A percentile compares a stretch with the other conserved stretches of the same genome.
Evolutionary conservation across 768 basidiomycete species (phyloP).

Genomic region (Auriscalpium microsporum): DNA sequence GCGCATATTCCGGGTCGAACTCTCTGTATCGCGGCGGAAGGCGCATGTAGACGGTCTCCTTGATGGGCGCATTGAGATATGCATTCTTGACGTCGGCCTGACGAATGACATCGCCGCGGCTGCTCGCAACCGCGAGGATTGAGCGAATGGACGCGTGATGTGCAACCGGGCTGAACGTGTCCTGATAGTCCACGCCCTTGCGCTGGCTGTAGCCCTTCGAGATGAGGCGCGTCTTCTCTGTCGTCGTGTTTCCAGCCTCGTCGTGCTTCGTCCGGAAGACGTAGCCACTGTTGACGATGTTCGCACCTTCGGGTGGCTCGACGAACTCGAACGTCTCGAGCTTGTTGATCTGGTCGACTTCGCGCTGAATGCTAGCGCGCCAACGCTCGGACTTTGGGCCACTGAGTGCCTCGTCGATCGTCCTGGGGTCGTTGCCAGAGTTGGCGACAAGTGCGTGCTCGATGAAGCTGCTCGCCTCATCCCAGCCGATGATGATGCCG

Average conservation of each 20-base stretch:
- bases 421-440: slow-evolving; percentile 3
- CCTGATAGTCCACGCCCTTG: no score
- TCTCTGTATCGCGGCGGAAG: slow-evolving; percentile 24
- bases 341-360: background rate
- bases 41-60: slow-evolving; percentile 34
- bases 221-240: no score
- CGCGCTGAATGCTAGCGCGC: slow-evolving; percentile 9
- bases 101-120: slow-evolving; percentile 26
- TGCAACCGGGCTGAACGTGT: no score
- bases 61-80: slow-evolving; percentile 31
- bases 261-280: slow-evolving; percentile 27
- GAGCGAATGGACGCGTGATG: no score
- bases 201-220: no score
- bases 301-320: slow-evolving; percentile 16
- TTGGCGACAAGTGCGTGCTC: no score
- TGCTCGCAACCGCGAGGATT: slow-evolving; percentile 30
- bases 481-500: no score
- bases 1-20: background rate
- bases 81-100: slow-evolving; percentile 34
- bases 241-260: background rate
- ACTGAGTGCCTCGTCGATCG: slow-evolving; percentile 19
- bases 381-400: slow-evolving; percentile 13
- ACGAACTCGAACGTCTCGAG: slow-evolving; percentile 16
- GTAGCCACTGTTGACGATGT: slow-evolving; percentile 23
- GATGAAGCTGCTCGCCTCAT: no score